Percentiles rank a stretch among this genome's conserved stretches.
Conservation (phyloP, 2,329 filamentous ascomycete genomes). For the Talaromyces albobiverticillius region DNA sequence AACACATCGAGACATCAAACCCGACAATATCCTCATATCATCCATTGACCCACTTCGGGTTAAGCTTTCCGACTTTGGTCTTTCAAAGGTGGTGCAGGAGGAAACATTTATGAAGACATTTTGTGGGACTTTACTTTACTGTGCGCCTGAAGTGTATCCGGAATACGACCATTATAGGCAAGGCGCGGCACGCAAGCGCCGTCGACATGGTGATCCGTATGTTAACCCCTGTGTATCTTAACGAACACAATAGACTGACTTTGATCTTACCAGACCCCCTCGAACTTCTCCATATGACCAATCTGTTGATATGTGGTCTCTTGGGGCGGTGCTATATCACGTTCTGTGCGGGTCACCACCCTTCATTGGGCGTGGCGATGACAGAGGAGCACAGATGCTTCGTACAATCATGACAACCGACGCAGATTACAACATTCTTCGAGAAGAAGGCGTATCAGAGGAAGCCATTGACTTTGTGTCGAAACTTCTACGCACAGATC, state of each 20-base stretch:
- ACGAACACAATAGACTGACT: neutral
- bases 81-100: conserved; percentile 90
- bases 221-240: conserved; percentile 18
- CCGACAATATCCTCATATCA: conserved; percentile 90
- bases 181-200: conserved; percentile 60
- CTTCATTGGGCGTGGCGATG: conserved; percentile 73
- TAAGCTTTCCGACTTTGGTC: conserved; percentile 92
- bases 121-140: conserved; percentile 92
- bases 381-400: conserved; percentile 75
- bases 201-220: conserved; percentile 51
- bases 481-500: conserved; percentile 78
- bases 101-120: conserved; percentile 95
- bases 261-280: conserved; percentile 40
- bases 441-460: conserved; percentile 58
- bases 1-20: conserved; percentile 97
- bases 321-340: conserved; percentile 88
- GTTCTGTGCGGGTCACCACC: conserved; percentile 76
- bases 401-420: conserved; percentile 75
- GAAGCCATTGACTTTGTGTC: conserved; percentile 70
- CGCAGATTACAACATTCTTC: conserved; percentile 65
- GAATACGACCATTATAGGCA: conserved; percentile 67
- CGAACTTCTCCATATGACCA: conserved; percentile 73
- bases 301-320: conserved; percentile 93
- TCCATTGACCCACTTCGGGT: conserved; percentile 71
- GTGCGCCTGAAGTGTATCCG: conserved; percentile 93